Percentiles rank a stretch among this genome's conserved stretches.
Evolutionary conservation across 106 monocot species (phyloP).

Genomic region (Apostasia shenzhenica): DNA sequence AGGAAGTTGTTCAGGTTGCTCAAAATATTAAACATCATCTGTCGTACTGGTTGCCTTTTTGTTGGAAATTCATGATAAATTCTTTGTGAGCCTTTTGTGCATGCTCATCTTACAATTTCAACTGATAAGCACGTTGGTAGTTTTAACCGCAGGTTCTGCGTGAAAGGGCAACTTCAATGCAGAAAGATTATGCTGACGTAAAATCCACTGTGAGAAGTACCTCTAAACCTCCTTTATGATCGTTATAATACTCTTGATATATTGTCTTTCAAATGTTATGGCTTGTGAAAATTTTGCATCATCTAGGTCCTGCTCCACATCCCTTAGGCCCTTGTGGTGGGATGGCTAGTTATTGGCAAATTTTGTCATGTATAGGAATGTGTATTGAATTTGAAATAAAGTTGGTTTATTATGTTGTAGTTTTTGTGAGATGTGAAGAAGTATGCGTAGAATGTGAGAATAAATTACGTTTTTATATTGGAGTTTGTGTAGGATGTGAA

Average conservation of each 20-base stretch:
- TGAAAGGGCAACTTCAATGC: slow-evolving; percentile 90
- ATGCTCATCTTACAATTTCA: background rate
- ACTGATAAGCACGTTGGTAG: slow-evolving; percentile 1
- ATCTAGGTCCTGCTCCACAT: too few species aligned
- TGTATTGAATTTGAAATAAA: too few species aligned
- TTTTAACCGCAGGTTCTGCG: slow-evolving; percentile 72
- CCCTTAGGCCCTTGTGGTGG: too few species aligned
- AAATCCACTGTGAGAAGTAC: slow-evolving; percentile 65
- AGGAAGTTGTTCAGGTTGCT: slow-evolving; percentile 94
- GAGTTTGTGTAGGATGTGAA: too few species aligned
- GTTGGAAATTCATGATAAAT: background rate
- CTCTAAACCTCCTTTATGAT: background rate
- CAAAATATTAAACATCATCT: background rate
- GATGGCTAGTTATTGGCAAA: too few species aligned
- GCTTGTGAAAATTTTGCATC: too few species aligned
- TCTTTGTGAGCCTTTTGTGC: background rate
- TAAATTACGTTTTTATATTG: too few species aligned
- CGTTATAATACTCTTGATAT: background rate
- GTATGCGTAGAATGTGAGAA: too few species aligned
- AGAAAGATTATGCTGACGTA: slow-evolving; percentile 96
- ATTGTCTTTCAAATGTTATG: background rate
- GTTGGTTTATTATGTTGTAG: too few species aligned
- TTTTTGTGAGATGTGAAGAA: too few species aligned
- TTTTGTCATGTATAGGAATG: too few species aligned
- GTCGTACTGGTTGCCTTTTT: background rate